Percentiles rank a stretch among this genome's conserved stretches.
Conservation (phyloP, 2,329 filamentous ascomycete genomes). For the Neospermospora avenae region DNA sequence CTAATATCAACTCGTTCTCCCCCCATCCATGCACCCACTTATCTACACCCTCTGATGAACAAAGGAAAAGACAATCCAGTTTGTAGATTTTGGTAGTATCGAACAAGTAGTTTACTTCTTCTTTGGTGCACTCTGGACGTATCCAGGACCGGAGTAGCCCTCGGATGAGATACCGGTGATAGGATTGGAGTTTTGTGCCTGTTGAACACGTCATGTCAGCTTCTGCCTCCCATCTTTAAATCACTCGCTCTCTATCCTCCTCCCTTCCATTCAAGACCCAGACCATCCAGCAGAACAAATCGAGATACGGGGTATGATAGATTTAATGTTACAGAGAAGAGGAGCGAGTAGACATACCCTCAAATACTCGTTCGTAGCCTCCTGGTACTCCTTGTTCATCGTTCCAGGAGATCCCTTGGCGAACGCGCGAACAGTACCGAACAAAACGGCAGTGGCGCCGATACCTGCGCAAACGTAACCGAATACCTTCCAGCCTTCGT, state of each 20-base stretch:
- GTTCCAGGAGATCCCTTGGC: constrained; percentile 73
- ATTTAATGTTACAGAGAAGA: too few relatives aligned
- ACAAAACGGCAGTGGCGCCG: constrained; percentile 64
- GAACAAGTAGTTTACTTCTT: constrained; percentile 25
- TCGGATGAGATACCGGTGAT: constrained; percentile 79
- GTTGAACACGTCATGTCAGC: constrained; percentile 21
- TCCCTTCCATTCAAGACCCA: not conserved
- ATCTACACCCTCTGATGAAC: not conserved
- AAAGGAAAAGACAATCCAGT: not conserved
- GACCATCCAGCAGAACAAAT: not conserved
- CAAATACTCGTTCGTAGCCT: constrained; percentile 90
- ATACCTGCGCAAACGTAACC: constrained; percentile 69
- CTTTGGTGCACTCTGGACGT: constrained; percentile 57
- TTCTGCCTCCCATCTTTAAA: not conserved
- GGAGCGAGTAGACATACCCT: constrained; percentile 58
- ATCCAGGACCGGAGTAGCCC: constrained; percentile 74
- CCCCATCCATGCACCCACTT: not conserved
- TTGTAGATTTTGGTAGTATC: not conserved
- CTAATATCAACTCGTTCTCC: not conserved
- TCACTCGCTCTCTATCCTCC: not conserved
- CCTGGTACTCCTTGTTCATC: constrained; percentile 97
- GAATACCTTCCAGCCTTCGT: constrained; percentile 77
- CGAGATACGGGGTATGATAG: not conserved
- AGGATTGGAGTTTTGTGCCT: constrained; percentile 83
- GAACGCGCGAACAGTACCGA: constrained; percentile 67